A percentile compares a stretch with the other conserved stretches of the same genome.
phyloP scores from a whole-genome alignment of 352 stramenopile genomes.

The Pythium phragmiticola region DNA sequence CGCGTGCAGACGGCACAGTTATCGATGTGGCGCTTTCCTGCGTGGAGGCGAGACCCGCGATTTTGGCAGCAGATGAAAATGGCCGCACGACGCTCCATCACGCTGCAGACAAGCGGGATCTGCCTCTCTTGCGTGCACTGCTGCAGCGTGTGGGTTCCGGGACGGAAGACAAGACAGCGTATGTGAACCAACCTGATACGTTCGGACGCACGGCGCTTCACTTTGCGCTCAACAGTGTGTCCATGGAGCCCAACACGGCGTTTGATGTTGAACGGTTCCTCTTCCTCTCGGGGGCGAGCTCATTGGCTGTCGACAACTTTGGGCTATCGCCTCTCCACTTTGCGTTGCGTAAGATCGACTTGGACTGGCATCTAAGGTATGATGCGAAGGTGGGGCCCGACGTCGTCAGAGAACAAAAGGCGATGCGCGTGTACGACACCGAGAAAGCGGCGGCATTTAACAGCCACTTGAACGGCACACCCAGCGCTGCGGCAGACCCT shows the following conservation, averaged over 20 bases:
- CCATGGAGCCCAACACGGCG: slow-evolving; percentile 63
- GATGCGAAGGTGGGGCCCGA: slow-evolving; percentile 21
- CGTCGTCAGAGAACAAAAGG: slow-evolving; percentile 18
- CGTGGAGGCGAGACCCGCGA: slow-evolving; percentile 29
- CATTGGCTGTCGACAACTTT: slow-evolving; percentile 52
- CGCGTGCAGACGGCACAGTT: background rate
- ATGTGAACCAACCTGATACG: slow-evolving; percentile 48
- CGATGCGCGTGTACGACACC: slow-evolving; percentile 36
- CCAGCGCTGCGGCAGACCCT: slow-evolving; percentile 44
- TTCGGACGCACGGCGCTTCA: slow-evolving; percentile 60
- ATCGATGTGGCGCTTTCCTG: slow-evolving; percentile 8
- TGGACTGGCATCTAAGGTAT: slow-evolving; percentile 59
- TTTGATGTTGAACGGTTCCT: slow-evolving; percentile 76
- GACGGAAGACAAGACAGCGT: slow-evolving; percentile 24
- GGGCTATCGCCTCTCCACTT: slow-evolving; percentile 60
- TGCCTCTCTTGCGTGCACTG: slow-evolving; percentile 48
- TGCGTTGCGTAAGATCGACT: slow-evolving; percentile 61
- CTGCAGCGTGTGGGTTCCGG: slow-evolving; percentile 24
- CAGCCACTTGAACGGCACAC: slow-evolving; percentile 19
- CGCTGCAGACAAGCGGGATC: slow-evolving; percentile 55
- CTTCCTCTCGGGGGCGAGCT: slow-evolving; percentile 48
- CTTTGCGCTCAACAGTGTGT: slow-evolving; percentile 58
- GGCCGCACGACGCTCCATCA: slow-evolving; percentile 55
- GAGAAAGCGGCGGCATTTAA: slow-evolving; percentile 44
- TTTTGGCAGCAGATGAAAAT: slow-evolving; percentile 44